Evolutionary conservation across 208 protist genomes (phyloP).

Genomic region (Zelonia costaricensis): DNA sequence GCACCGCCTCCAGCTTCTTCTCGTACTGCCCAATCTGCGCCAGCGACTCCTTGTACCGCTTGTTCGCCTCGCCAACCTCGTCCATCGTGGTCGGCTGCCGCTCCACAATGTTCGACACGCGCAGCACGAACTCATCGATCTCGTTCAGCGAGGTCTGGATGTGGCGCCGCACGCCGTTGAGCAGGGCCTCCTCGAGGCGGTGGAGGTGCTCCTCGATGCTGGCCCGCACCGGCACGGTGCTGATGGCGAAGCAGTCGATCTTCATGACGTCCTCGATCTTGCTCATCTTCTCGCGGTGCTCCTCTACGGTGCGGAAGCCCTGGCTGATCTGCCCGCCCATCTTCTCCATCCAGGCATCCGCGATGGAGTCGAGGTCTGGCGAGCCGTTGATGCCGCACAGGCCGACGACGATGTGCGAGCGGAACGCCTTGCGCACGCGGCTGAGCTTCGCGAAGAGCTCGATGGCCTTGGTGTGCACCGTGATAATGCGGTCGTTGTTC

Average conservation of each 20-base stretch:
- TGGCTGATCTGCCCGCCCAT: slow-evolving; percentile 66
- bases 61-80: slow-evolving; percentile 90
- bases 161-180: slow-evolving; percentile 80
- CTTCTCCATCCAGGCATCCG: slow-evolving; percentile 72
- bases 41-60: slow-evolving; percentile 71
- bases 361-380: slow-evolving; percentile 89
- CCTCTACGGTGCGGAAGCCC: slow-evolving; percentile 90
- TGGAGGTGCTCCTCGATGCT: slow-evolving; percentile 93
- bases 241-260: slow-evolving; percentile 94
- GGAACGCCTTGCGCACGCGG: slow-evolving; percentile 86
- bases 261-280: slow-evolving; percentile 90
- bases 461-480: slow-evolving; percentile 92
- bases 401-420: slow-evolving; percentile 84
- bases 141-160: slow-evolving; percentile 66
- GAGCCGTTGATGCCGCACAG: slow-evolving; percentile 88
- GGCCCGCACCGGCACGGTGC: slow-evolving; percentile 90
- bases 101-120: slow-evolving; percentile 87
- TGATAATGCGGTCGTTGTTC: slow-evolving; percentile 84
- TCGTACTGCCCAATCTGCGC: slow-evolving; percentile 62
- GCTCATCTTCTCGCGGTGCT: slow-evolving; percentile 79
- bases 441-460: slow-evolving; percentile 92
- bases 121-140: slow-evolving; percentile 90
- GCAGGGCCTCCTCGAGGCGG: slow-evolving; percentile 87
- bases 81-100: slow-evolving; percentile 92
- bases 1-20: slow-evolving; percentile 64